Evolutionary conservation across 768 basidiomycete genomes (phyloP).

Genomic region (Amanita brunnescens): DNA sequence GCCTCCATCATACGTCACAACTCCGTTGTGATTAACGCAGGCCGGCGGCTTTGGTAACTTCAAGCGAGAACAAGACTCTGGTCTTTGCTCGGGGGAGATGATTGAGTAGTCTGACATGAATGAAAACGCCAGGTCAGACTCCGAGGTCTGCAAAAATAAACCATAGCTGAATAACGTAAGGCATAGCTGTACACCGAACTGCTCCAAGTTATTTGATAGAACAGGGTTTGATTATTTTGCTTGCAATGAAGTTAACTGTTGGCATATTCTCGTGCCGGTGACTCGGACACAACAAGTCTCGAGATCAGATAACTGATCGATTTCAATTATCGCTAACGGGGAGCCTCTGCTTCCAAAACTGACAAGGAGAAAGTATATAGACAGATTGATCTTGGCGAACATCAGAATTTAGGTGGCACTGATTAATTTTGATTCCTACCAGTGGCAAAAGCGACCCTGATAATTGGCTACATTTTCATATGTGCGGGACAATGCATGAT

Average conservation of each 20-base stretch:
- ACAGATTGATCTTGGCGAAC: not conserved
- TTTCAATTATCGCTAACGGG: not conserved
- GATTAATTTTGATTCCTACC: not conserved
- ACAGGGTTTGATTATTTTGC: not conserved
- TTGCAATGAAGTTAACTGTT: not conserved
- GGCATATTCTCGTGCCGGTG: no score
- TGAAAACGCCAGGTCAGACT: conserved; percentile 1
- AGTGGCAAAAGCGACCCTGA: not conserved
- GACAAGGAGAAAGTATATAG: not conserved
- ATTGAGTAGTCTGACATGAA: not conserved
- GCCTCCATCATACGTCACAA: not conserved
- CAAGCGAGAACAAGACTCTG: not conserved
- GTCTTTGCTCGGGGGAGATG: not conserved
- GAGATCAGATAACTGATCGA: not conserved
- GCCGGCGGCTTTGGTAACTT: not conserved
- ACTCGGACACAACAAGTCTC: conserved; percentile 1
- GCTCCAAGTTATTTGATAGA: not conserved
- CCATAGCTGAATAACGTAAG: not conserved
- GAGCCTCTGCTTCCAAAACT: not conserved
- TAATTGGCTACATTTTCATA: not conserved
- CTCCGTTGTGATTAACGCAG: not conserved
- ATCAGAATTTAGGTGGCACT: no score
- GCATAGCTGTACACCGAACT: not conserved
- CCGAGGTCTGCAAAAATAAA: not conserved
- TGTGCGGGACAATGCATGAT: not conserved